Conservation (phyloP, 1,139 yeast genomes). For the Kodamaea sp. region DNA sequence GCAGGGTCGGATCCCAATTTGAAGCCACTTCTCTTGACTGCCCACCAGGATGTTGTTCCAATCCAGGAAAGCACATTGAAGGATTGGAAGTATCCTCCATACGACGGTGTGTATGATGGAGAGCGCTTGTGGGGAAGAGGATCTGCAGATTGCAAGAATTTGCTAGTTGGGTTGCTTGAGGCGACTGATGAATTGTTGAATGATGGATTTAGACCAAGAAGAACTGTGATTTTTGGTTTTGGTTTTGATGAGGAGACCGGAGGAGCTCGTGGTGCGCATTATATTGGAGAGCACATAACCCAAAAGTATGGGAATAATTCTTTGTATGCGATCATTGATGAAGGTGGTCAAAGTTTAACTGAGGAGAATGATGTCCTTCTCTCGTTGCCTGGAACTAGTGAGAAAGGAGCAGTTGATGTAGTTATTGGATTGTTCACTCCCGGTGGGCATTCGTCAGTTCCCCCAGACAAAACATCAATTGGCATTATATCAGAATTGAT, state of each 20-base stretch:
- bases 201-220: conserved; percentile 12
- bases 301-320: conserved; percentile 16
- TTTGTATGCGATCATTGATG: conserved; percentile 18
- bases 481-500: conserved; percentile 20
- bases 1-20: conserved; percentile 7
- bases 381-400: conserved; percentile 19
- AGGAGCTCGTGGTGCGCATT: conserved; percentile 15
- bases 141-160: conserved; percentile 19
- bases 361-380: conserved; percentile 6
- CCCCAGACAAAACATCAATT: conserved; percentile 20
- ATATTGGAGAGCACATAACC: conserved; percentile 13
- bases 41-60: conserved; percentile 15
- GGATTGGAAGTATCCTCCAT: conserved; percentile 12
- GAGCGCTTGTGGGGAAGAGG: conserved; percentile 19
- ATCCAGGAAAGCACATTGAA: conserved; percentile 8
- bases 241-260: conserved; percentile 21
- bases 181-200: conserved; percentile 15
- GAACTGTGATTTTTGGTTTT: conserved; percentile 18
- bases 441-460: conserved; percentile 21
- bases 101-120: conserved; percentile 15
- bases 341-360: conserved; percentile 16
- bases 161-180: conserved; percentile 17
- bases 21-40: conserved; percentile 11
- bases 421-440: conserved; percentile 16
- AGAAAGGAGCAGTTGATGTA: conserved; percentile 18